A percentile compares a stretch with the other conserved stretches of the same genome.
Evolutionary conservation across 352 stramenopile species (phyloP).

Genomic region (Globisporangium cederbergense): DNA sequence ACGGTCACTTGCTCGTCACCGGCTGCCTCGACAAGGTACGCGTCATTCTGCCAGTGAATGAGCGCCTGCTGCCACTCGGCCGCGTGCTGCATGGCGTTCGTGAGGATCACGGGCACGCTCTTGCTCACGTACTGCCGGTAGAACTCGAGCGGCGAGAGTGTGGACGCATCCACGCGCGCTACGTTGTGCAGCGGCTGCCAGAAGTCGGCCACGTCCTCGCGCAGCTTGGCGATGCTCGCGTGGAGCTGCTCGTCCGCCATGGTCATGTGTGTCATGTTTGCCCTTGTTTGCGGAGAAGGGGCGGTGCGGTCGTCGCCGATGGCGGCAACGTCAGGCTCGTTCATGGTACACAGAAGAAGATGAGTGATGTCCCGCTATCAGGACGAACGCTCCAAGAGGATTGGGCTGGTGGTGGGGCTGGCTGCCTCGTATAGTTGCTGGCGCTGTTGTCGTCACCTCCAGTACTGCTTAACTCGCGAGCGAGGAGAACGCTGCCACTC

Average conservation of each 20-base stretch:
- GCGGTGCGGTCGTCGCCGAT: too few species aligned
- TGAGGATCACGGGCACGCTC: slow-evolving; percentile 73
- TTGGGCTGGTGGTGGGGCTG: too few species aligned
- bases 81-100: slow-evolving; percentile 49
- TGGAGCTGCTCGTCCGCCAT: slow-evolving; percentile 3
- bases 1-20: slow-evolving; percentile 54
- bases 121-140: slow-evolving; percentile 74
- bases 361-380: too few species aligned
- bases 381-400: too few species aligned
- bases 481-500: too few species aligned
- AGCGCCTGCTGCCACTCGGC: slow-evolving; percentile 50
- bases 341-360: too few species aligned
- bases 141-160: slow-evolving; percentile 52
- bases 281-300: too few species aligned
- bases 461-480: too few species aligned
- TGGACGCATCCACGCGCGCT: slow-evolving; percentile 40
- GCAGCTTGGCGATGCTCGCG: slow-evolving; percentile 32
- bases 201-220: slow-evolving; percentile 67
- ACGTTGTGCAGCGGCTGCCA: slow-evolving; percentile 62
- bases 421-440: too few species aligned
- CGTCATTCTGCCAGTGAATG: slow-evolving; percentile 46
- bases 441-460: too few species aligned
- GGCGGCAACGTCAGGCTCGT: too few species aligned
- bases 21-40: slow-evolving; percentile 47
- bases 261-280: too few species aligned